Conservation (phyloP, 768 basidiomycete genomes). For the Thelephora ganbajun region DNA sequence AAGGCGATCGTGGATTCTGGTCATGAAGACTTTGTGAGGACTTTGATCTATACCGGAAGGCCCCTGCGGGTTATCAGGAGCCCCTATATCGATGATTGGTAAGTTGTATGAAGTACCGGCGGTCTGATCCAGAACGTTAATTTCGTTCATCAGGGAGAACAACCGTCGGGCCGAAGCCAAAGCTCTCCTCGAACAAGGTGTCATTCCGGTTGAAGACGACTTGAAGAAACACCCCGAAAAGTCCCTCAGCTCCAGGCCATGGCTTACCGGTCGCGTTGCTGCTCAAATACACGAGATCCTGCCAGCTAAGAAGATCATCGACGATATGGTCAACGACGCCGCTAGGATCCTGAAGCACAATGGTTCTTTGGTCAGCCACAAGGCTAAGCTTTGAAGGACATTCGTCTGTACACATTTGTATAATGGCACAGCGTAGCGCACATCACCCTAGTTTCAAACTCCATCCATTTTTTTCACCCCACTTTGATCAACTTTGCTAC, state of each 20-base stretch:
- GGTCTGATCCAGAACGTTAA: background rate
- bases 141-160: constrained; percentile 37
- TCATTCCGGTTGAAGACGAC: constrained; percentile 62
- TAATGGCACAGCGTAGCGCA: no score
- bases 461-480: no score
- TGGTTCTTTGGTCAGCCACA: constrained; percentile 23
- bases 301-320: constrained; percentile 74
- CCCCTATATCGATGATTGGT: constrained; percentile 79
- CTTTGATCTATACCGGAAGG: constrained; percentile 83
- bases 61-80: constrained; percentile 79
- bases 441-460: no score
- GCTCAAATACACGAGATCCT: constrained; percentile 60
- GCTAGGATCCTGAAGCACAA: constrained; percentile 29
- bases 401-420: background rate
- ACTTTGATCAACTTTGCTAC: no score
- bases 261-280: constrained; percentile 79
- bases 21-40: constrained; percentile 69
- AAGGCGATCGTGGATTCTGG: constrained; percentile 56
- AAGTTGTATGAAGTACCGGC: no score
- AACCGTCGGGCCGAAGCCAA: constrained; percentile 74
- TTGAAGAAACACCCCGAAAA: constrained; percentile 74
- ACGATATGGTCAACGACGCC: constrained; percentile 61
- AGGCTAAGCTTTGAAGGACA: constrained; percentile 33
- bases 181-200: constrained; percentile 70
- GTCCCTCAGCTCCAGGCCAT: constrained; percentile 46